phyloP scores from a whole-genome alignment of 1,284 basidiomycete species.

The Tylopilus microsporus region DNA sequence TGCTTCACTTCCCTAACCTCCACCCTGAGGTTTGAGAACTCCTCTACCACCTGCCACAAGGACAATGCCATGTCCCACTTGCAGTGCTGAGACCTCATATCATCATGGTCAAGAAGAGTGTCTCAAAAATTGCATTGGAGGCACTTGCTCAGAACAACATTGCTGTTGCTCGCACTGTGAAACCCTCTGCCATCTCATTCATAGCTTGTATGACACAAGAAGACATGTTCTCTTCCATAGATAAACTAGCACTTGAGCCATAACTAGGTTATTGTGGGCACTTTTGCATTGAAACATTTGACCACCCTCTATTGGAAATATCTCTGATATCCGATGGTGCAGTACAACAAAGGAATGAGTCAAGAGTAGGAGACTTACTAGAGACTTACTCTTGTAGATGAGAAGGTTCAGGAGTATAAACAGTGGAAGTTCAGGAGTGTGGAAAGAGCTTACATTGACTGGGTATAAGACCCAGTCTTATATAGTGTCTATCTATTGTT shows the following conservation, averaged over 20 bases:
- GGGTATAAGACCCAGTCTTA: too few relatives aligned
- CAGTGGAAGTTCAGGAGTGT: too few relatives aligned
- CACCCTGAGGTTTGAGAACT: too few relatives aligned
- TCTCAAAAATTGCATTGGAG: slow-evolving; percentile 89
- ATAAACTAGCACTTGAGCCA: slow-evolving; percentile 87
- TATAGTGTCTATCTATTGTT: too few relatives aligned
- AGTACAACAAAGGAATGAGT: too few relatives aligned
- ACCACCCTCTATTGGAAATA: slow-evolving; percentile 59
- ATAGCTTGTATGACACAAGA: slow-evolving; percentile 93
- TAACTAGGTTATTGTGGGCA: slow-evolving; percentile 85
- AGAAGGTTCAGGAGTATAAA: too few relatives aligned
- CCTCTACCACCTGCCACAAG: too few relatives aligned
- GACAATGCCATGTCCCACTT: slow-evolving; percentile 31
- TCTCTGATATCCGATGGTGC: too few relatives aligned
- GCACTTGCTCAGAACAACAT: slow-evolving; percentile 85
- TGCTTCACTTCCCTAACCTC: too few relatives aligned
- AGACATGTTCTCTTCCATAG: slow-evolving; percentile 93
- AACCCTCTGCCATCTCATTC: slow-evolving; percentile 81
- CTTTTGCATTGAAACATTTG: slow-evolving; percentile 90
- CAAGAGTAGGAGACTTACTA: too few relatives aligned
- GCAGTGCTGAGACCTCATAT: slow-evolving; percentile 89
- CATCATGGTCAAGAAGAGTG: slow-evolving; percentile 87
- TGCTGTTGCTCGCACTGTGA: slow-evolving; percentile 87
- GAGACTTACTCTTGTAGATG: too few relatives aligned
- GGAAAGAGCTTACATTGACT: too few relatives aligned